Percentiles rank a stretch among this genome's conserved stretches.
These are phyloP conservation scores for Penicillium sp. DNA, from an alignment of 2,329 filamentous ascomycete species.

Conservation along the genomic window DNA sequence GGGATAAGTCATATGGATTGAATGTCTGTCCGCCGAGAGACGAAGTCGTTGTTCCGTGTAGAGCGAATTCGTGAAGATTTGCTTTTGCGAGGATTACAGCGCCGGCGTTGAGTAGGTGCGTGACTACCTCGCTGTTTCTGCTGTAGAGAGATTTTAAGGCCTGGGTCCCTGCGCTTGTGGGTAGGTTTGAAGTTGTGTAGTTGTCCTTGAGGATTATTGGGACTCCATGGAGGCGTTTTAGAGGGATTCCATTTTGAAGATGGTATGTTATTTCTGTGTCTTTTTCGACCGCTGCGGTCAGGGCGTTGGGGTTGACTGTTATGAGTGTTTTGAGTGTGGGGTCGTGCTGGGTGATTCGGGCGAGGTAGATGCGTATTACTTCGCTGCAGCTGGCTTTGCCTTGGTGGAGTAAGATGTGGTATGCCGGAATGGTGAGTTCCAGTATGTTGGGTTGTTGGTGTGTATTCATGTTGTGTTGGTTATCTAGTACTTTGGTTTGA, in stretches of 20 bases:
- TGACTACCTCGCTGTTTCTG: constrained; percentile 53
- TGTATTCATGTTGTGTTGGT: not conserved
- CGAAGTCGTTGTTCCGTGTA: constrained; percentile 64
- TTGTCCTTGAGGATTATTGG: constrained; percentile 67
- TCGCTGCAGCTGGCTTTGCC: constrained; percentile 56
- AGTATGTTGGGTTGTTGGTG: not conserved
- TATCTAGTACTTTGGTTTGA: too few species aligned
- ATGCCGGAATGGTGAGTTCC: constrained; percentile 59
- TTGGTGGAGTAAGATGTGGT: constrained; percentile 58
- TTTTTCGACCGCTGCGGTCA: constrained; percentile 51
- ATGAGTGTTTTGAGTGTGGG: constrained; percentile 59
- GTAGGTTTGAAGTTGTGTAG: constrained; percentile 57
- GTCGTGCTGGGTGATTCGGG: constrained; percentile 60
- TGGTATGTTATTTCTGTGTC: constrained; percentile 37
- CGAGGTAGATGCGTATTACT: constrained; percentile 57
- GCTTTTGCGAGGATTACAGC: constrained; percentile 62
- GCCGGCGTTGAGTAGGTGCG: constrained; percentile 52
- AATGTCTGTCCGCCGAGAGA: constrained; percentile 64
- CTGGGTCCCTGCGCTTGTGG: constrained; percentile 58
- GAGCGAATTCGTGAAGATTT: constrained; percentile 64
- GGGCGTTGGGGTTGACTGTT: constrained; percentile 52
- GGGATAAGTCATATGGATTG: constrained; percentile 65
- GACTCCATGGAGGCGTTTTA: constrained; percentile 56
- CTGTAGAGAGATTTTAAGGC: constrained; percentile 50
- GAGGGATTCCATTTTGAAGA: not conserved